Percentiles rank a stretch among this genome's conserved stretches.
phyloP scores from a whole-genome alignment of 2,329 filamentous ascomycete genomes.

The Fusarium pseudocircinatum region DNA sequence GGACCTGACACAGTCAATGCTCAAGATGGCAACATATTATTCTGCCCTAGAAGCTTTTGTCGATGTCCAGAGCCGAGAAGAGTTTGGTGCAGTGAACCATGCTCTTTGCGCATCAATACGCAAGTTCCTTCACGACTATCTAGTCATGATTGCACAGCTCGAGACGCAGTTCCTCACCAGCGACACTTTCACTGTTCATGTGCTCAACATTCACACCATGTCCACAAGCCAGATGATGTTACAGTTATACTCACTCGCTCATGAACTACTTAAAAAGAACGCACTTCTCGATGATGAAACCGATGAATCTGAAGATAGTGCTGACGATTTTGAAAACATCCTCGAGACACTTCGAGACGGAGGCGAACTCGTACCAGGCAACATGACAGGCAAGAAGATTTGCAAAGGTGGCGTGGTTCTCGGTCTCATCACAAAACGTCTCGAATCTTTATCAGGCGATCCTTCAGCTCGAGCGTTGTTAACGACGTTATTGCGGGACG shows the following conservation, averaged over 20 bases:
- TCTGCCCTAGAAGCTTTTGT: slow-evolving; percentile 91
- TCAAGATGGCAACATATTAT: slow-evolving; percentile 95
- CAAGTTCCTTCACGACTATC: slow-evolving; percentile 90
- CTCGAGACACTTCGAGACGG: slow-evolving; percentile 89
- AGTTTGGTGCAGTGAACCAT: slow-evolving; percentile 95
- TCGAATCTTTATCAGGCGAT: slow-evolving; percentile 93
- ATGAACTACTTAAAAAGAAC: slow-evolving; percentile 89
- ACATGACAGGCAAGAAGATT: slow-evolving; percentile 86
- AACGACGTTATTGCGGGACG: slow-evolving; percentile 83
- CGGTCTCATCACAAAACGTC: slow-evolving; percentile 81
- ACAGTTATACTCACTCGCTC: slow-evolving; percentile 87
- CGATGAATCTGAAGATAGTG: slow-evolving; percentile 77
- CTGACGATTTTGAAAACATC: slow-evolving; percentile 90
- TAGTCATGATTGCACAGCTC: slow-evolving; percentile 90
- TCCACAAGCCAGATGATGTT: slow-evolving; percentile 91
- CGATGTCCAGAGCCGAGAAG: slow-evolving; percentile 90
- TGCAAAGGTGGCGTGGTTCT: slow-evolving; percentile 98
- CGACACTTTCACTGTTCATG: slow-evolving; percentile 88
- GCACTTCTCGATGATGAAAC: slow-evolving; percentile 84
- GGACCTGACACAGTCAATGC: slow-evolving; percentile 86
- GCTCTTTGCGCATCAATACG: slow-evolving; percentile 95
- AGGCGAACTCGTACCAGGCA: slow-evolving; percentile 80
- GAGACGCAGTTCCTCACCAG: slow-evolving; percentile 94
- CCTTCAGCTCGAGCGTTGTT: slow-evolving; percentile 85
- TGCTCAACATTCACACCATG: slow-evolving; percentile 90